Evolutionary conservation across 1,139 yeast species (phyloP).

Genomic region (Candida tetrigidarum): DNA sequence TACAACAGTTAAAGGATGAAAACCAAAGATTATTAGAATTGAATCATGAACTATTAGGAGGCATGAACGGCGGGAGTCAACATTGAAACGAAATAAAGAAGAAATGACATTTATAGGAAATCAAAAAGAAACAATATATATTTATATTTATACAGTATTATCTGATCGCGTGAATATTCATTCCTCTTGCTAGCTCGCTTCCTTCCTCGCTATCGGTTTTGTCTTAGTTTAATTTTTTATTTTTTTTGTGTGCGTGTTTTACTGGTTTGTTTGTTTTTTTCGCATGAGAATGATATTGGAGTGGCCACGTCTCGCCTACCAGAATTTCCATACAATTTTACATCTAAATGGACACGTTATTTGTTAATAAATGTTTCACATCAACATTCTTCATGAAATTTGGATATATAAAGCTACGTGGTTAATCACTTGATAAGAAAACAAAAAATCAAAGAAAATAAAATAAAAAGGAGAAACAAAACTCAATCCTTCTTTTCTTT

Average conservation of each 20-base stretch:
- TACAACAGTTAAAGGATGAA: conserved; percentile 31
- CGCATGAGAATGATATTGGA: neutral
- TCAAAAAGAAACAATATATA: too few species aligned
- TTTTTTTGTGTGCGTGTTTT: too few species aligned
- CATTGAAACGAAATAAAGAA: neutral
- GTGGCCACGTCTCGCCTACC: neutral
- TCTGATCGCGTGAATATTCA: too few species aligned
- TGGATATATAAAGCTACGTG: neutral
- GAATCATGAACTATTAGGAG: conserved; percentile 34
- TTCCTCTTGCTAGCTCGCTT: too few species aligned
- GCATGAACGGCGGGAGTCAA: conserved; percentile 14
- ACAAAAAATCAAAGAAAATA: too few species aligned
- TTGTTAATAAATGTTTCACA: neutral
- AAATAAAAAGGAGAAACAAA: too few species aligned
- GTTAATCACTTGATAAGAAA: neutral
- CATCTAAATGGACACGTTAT: neutral
- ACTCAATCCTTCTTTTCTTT: too few species aligned
- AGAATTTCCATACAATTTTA: neutral
- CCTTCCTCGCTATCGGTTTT: too few species aligned
- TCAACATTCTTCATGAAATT: neutral
- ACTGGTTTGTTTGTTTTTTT: too few species aligned
- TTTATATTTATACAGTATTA: too few species aligned
- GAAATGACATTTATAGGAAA: too few species aligned
- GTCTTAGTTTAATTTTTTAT: too few species aligned
- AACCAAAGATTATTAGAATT: conserved; percentile 37